A percentile compares a stretch with the other conserved stretches of the same genome.
These are phyloP conservation scores for Westerdykella aurantiaca DNA, from an alignment of 2,329 filamentous ascomycete species.

Conservation along the genomic window DNA sequence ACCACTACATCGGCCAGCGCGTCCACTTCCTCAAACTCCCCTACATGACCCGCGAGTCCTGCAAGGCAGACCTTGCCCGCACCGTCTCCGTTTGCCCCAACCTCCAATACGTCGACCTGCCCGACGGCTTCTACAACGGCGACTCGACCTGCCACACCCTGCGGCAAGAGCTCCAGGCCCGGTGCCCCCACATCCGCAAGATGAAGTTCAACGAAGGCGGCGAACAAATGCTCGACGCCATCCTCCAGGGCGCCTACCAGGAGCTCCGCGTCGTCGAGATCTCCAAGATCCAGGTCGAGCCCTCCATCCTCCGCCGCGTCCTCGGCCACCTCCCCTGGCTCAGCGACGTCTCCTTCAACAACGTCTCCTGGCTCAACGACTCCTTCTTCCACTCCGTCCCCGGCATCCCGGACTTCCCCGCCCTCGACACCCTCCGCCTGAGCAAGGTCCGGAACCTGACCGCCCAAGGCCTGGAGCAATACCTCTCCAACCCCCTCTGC, in stretches of 20 bases:
- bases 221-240: conserved; percentile 67
- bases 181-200: conserved; percentile 78
- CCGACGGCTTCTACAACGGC: conserved; percentile 79
- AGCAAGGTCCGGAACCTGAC: conserved; percentile 68
- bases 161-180: conserved; percentile 75
- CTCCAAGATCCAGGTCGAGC: conserved; percentile 62
- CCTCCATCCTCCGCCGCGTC: conserved; percentile 63
- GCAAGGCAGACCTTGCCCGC: conserved; percentile 75
- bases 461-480: conserved; percentile 61
- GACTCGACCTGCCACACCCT: conserved; percentile 69
- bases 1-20: conserved; percentile 61
- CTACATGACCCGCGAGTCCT: conserved; percentile 90
- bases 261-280: conserved; percentile 69
- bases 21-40: conserved; percentile 82
- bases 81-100: conserved; percentile 81
- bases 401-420: conserved; percentile 65
- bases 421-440: conserved; percentile 67
- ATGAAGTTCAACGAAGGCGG: conserved; percentile 79
- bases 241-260: conserved; percentile 63
- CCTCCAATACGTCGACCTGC: conserved; percentile 82
- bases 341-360: conserved; percentile 67
- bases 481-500: conserved; percentile 55
- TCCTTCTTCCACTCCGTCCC: conserved; percentile 65
- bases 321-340: conserved; percentile 62
- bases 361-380: conserved; percentile 67